These are phyloP conservation scores for Phytopythium aichiense DNA, from an alignment of 352 stramenopile genomes.

Conservation along the genomic window DNA sequence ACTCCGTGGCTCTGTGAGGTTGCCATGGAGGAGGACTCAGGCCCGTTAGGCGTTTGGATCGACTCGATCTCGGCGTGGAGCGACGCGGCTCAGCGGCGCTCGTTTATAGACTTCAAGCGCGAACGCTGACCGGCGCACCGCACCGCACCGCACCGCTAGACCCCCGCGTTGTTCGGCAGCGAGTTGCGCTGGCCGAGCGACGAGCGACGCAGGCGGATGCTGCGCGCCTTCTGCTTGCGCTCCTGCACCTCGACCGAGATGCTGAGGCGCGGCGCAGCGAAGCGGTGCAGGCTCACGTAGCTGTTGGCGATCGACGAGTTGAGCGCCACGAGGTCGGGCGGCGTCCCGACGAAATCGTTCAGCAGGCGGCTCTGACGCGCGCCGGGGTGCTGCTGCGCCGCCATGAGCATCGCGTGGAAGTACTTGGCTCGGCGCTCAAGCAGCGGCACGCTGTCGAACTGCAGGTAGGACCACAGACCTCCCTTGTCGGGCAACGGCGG, in stretches of 20 bases:
- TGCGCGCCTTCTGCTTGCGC: slow-evolving; percentile 65
- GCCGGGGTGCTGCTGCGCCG: slow-evolving; percentile 40
- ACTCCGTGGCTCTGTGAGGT: too few species aligned
- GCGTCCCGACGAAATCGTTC: slow-evolving; percentile 66
- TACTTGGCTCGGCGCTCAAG: slow-evolving; percentile 57
- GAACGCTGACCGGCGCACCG: not conserved
- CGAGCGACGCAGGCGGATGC: slow-evolving; percentile 49
- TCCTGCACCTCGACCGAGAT: slow-evolving; percentile 72
- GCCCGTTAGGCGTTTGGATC: not conserved
- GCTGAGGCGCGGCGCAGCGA: slow-evolving; percentile 57
- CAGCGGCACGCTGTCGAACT: slow-evolving; percentile 56
- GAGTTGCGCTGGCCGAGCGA: slow-evolving; percentile 26
- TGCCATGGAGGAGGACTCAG: not conserved
- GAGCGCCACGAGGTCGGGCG: slow-evolving; percentile 48
- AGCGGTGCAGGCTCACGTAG: slow-evolving; percentile 80
- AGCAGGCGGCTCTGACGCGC: slow-evolving; percentile 52
- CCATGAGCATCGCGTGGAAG: slow-evolving; percentile 63
- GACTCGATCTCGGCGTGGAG: not conserved
- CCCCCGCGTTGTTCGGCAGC: slow-evolving; percentile 1
- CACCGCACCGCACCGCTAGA: not conserved
- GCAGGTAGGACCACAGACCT: slow-evolving; percentile 70
- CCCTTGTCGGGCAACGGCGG: slow-evolving; percentile 62
- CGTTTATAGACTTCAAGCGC: not conserved
- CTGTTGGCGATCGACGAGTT: slow-evolving; percentile 59
- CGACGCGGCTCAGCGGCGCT: not conserved